A percentile compares a stretch with the other conserved stretches of the same genome.
Conservation (phyloP, 2,329 filamentous ascomycete species). For the Fusarium setosum region DNA sequence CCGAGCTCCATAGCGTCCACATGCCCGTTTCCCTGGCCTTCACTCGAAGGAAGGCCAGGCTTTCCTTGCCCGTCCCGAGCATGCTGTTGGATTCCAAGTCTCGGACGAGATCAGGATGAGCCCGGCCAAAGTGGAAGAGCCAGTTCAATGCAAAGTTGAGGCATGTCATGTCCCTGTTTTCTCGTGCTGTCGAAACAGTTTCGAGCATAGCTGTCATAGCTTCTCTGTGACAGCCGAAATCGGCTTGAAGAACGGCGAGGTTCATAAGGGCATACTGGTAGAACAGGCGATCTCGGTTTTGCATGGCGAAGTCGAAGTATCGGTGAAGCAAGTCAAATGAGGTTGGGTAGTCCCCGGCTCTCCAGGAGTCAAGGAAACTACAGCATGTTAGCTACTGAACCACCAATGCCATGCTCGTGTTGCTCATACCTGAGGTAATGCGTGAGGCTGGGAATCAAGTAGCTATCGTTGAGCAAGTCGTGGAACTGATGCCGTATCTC, state of each 20-base stretch:
- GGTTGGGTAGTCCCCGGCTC: conserved; percentile 87
- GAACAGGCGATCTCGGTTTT: conserved; percentile 82
- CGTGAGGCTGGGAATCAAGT: conserved; percentile 76
- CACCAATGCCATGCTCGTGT: background rate
- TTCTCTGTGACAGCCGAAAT: conserved; percentile 92
- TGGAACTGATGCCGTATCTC: conserved; percentile 79
- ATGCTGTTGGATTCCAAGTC: conserved; percentile 78
- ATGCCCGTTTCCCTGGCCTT: conserved; percentile 89
- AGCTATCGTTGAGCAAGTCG: conserved; percentile 73
- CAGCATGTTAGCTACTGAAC: conserved; percentile 19
- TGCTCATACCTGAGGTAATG: conserved; percentile 75
- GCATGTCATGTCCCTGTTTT: conserved; percentile 92
- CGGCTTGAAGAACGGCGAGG: conserved; percentile 90
- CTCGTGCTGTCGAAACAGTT: conserved; percentile 91
- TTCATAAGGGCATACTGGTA: conserved; percentile 97
- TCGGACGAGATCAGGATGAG: conserved; percentile 80
- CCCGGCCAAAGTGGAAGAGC: conserved; percentile 93
- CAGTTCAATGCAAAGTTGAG: conserved; percentile 96
- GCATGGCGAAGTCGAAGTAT: conserved; percentile 97
- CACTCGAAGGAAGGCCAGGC: conserved; percentile 82
- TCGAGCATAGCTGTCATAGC: conserved; percentile 95
- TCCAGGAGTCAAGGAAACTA: conserved; percentile 92
- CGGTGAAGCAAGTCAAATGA: conserved; percentile 92
- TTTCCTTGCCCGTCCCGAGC: conserved; percentile 83
- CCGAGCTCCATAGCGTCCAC: conserved; percentile 86